Evolutionary conservation across 1,284 basidiomycete genomes (phyloP).

Genomic region (Malassezia sp.): DNA sequence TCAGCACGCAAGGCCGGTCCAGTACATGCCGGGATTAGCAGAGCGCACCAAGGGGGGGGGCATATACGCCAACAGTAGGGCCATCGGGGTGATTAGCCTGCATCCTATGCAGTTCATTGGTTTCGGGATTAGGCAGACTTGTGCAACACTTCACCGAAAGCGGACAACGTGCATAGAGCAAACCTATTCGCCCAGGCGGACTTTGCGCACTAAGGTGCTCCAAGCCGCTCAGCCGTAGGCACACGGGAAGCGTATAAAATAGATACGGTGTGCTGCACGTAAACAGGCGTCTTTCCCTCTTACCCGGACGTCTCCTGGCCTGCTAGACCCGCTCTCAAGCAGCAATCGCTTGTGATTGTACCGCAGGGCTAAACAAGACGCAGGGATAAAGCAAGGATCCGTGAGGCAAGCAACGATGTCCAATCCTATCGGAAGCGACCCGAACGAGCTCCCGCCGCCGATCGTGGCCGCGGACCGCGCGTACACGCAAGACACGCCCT

Average conservation of each 20-base stretch:
- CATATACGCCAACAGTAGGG: too few relatives aligned
- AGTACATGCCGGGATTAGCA: too few relatives aligned
- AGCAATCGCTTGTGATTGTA: slow-evolving; percentile 6
- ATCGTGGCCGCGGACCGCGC: slow-evolving; percentile 16
- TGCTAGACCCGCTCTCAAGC: slow-evolving; percentile 10
- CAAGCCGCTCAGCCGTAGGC: slow-evolving; percentile 4
- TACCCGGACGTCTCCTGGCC: slow-evolving; percentile 13
- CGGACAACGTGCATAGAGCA: slow-evolving; percentile 5
- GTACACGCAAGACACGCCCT: slow-evolving; percentile 13
- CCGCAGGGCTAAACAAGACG: slow-evolving; percentile 9
- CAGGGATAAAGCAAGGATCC: slow-evolving; percentile 7
- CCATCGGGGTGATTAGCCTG: too few relatives aligned
- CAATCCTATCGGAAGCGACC: slow-evolving; percentile 4
- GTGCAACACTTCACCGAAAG: slow-evolving; percentile 12
- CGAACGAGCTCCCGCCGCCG: slow-evolving; percentile 12
- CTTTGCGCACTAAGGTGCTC: too few relatives aligned
- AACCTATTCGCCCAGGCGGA: slow-evolving; percentile 12
- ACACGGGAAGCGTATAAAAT: slow-evolving; percentile 16
- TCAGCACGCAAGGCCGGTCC: too few relatives aligned
- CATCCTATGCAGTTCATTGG: too few relatives aligned
- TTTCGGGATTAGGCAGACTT: too few relatives aligned
- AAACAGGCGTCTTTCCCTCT: slow-evolving; percentile 10
- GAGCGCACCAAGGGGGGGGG: too few relatives aligned
- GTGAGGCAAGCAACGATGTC: not conserved
- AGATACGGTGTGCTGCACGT: not conserved